Evolutionary conservation across 2,329 filamentous ascomycete genomes (phyloP), one percentile per base, ranked within the genome.

Genomic region (Zymoseptoria tritici): DNA sequence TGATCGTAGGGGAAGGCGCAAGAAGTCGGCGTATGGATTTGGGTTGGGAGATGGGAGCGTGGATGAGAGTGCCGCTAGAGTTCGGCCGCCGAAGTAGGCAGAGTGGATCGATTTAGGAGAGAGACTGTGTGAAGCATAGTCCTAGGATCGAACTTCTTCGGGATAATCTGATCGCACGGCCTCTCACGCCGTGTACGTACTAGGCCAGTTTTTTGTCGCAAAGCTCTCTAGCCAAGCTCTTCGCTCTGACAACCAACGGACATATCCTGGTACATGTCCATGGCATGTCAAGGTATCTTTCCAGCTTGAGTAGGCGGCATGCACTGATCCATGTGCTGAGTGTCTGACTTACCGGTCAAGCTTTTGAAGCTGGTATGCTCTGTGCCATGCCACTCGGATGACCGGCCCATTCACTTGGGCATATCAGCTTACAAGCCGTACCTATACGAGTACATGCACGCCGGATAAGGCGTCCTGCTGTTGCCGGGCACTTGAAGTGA

Each of bases 1-100:
- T 24, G 91, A 96, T 71, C 83, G 87, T 42, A 87, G 85, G 70
- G 84, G 82, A 1, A 83, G 83, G 66, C 82, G 64, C 55, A 73
- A 72, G 68, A 74, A 73, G 68, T 55, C 64, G 9, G 63, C 64
- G 16, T 73, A 71, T 62, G 73, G 73, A 1, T 74, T 74, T 60
- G 70, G 69, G 11, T 24, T 64, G 46, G 70, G 70, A 9, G 62
- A 66, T 51, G 62, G 53, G 21, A 61, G 57, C 11, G 64, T 69
- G 9, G 68, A 73, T 58, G 71, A 73, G 64, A 66, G 59, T 55
- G 64, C 67, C 52, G 71, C 67, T 21, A 66, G 70, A 52, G 71
- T 73, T 19, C 65, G 71, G 11, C 61, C 59, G 20, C 58, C 60
- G 49, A 13, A 21, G 20, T 52, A 52, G 50, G 22, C 20, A 19